Evolutionary conservation across 768 basidiomycete genomes (phyloP).

Genomic region (Pholiota conissans): DNA sequence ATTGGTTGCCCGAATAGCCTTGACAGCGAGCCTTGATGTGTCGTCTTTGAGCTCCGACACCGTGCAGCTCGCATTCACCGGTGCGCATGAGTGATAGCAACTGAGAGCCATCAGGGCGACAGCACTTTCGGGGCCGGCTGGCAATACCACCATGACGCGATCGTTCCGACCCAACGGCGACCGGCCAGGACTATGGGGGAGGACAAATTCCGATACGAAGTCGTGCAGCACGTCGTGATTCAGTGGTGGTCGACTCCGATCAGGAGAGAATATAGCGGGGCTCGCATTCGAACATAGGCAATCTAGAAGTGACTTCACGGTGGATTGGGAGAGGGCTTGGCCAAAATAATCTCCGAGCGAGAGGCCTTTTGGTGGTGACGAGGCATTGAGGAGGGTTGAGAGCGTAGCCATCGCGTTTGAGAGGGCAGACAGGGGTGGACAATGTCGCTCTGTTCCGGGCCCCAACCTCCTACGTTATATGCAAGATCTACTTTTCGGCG

Average conservation of each 20-base stretch:
- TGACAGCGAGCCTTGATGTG: conserved; percentile 35
- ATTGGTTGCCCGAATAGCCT: conserved; percentile 40
- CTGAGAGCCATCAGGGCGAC: conserved; percentile 44
- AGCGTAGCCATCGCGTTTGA: conserved; percentile 29
- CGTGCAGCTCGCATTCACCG: conserved; percentile 47
- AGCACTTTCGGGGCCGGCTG: conserved; percentile 47
- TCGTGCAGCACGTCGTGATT: conserved; percentile 33
- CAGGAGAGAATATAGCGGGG: conserved; percentile 41
- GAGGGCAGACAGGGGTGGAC: background rate
- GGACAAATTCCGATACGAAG: conserved; percentile 38
- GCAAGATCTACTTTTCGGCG: background rate
- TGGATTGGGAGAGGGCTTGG: conserved; percentile 28
- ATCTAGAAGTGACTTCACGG: conserved; percentile 37
- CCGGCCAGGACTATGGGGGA: conserved; percentile 33
- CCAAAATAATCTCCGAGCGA: conserved; percentile 41
- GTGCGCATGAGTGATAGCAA: conserved; percentile 45
- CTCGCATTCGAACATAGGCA: conserved; percentile 33
- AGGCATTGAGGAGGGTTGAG: conserved; percentile 30
- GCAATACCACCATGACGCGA: conserved; percentile 44
- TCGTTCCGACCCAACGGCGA: conserved; percentile 39
- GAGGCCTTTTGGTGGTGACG: conserved; percentile 20
- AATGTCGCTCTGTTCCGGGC: background rate
- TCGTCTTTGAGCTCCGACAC: conserved; percentile 43
- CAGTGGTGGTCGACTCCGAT: conserved; percentile 34
- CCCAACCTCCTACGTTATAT: background rate